These are phyloP conservation scores for Poa pratensis DNA, from an alignment of 176 grass and related monocot species.

Conservation along the genomic window DNA sequence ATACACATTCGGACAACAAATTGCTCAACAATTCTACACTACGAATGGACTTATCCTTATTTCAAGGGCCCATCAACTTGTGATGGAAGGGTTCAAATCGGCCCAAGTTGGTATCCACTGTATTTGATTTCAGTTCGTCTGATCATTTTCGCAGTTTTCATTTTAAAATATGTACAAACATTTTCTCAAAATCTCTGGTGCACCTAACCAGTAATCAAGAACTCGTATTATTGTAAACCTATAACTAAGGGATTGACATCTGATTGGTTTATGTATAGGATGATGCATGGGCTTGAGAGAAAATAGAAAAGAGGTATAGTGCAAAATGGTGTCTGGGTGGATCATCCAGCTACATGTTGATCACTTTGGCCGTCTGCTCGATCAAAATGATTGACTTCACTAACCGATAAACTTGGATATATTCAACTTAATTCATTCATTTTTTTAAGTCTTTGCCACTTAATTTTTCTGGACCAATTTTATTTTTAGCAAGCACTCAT, in stretches of 20 bases:
- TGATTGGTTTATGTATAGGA: constrained; percentile 5
- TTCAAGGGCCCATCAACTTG: not conserved
- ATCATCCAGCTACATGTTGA: not conserved
- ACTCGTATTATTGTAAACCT: not conserved
- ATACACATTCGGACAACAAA: no score
- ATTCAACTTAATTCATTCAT: not conserved
- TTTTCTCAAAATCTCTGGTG: constrained; percentile 9
- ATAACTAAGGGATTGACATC: not conserved
- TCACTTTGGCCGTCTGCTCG: not conserved
- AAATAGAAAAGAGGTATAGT: not conserved
- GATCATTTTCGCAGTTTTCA: no score
- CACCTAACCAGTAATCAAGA: not conserved
- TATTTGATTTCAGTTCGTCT: no score
- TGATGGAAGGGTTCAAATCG: not conserved
- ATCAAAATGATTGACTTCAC: not conserved
- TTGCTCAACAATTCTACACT: not conserved
- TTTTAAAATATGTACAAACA: constrained; percentile 1
- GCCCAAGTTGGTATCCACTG: no score
- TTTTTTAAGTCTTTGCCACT: not conserved
- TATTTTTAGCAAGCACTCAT: not conserved
- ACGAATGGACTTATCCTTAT: not conserved
- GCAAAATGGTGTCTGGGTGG: not conserved
- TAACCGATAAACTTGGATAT: not conserved
- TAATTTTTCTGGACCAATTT: not conserved
- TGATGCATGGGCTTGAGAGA: not conserved